Percentiles rank a stretch among this genome's conserved stretches.
phyloP scores from a whole-genome alignment of 495 filamentous ascomycete genomes.

The Aspergillus leporis region DNA sequence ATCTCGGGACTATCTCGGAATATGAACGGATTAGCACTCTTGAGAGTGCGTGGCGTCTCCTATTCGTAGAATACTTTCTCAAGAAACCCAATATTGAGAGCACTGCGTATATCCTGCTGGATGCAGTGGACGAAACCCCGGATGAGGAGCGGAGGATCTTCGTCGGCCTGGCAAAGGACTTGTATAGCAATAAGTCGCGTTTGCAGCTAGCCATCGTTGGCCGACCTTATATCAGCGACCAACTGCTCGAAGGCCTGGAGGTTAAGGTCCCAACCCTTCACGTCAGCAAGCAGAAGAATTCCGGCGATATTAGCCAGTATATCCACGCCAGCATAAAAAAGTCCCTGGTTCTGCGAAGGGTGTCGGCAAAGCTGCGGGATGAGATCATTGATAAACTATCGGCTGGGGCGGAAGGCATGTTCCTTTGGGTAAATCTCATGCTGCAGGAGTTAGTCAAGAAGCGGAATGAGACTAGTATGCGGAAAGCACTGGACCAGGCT shows the following conservation, averaged over 20 bases:
- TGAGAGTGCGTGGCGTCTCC: constrained; percentile 29
- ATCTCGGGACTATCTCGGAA: constrained; percentile 18
- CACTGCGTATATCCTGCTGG: constrained; percentile 31
- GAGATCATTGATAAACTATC: constrained; percentile 32
- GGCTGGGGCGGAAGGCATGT: constrained; percentile 36
- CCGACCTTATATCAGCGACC: constrained; percentile 27
- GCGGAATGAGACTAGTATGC: constrained; percentile 25
- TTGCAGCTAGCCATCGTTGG: constrained; percentile 31
- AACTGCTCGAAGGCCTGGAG: constrained; percentile 25
- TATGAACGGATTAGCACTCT: constrained; percentile 28
- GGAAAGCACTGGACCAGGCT: constrained; percentile 27
- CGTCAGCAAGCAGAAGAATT: constrained; percentile 32
- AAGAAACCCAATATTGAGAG: constrained; percentile 17
- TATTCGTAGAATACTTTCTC: constrained; percentile 33
- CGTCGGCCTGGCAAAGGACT: constrained; percentile 21
- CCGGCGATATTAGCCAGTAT: constrained; percentile 30
- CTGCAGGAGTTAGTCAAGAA: constrained; percentile 32
- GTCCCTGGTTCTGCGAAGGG: constrained; percentile 23
- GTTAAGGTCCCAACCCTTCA: constrained; percentile 28
- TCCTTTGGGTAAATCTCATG: constrained; percentile 39
- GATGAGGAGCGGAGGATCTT: constrained; percentile 25
- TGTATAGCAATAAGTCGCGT: constrained; percentile 5
- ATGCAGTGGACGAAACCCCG: constrained; percentile 37
- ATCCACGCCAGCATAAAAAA: constrained; percentile 30
- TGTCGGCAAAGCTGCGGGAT: constrained; percentile 20